Base-by-base conservation (phyloP, 2,329 filamentous ascomycete species). In the Aureobasidium vineae region DNA sequence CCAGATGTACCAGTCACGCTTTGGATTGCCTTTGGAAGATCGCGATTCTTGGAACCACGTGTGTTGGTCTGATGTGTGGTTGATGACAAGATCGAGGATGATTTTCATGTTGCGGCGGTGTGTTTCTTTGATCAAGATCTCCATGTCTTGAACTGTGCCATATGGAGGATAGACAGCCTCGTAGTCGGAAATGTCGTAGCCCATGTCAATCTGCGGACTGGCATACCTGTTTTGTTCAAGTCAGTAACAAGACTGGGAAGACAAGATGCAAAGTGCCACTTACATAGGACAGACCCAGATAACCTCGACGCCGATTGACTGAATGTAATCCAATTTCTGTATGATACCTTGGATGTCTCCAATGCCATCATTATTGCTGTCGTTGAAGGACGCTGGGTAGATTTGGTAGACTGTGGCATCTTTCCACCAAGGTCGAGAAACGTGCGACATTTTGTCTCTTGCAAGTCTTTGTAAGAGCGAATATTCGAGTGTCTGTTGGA, bases 51-150 rank as follows among this genome's bases (percentile, higher is more conserved):
- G 74, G 72, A 88, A 88, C 86, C 85, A 86, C 40, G 76, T 73
- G 71, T 86, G 84, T 77, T 76, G 82, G 69, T 89, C 85, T 2
- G 86, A 89, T 0, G 89, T 92, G 74, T 94, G 90, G 70, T 92
- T 94, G 68, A 92, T 84, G 1, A 93, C 90, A 3, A 93, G 80
- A 72, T 93, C 90, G 67, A 92, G 83, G 66, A 93, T 86, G 13
- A 92, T 77, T 70, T 85, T 86, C 84, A 92, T 90, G 3, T 83
- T 86, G 4, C 87, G 82, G 19, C 81, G 76, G 68, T 89, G 87
- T 47, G 85, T 82, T 53, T 84, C 84, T 31, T 81, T 73, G 59
- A 90, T 86, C 41, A 91, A 75, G 0, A 77, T 76, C 66, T 90
- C 86, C 59, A 90, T 84, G 72, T 91, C 88, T 67, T 81, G 79